phyloP scores from a whole-genome alignment of 768 basidiomycete species.

The Lactarius sp. region DNA sequence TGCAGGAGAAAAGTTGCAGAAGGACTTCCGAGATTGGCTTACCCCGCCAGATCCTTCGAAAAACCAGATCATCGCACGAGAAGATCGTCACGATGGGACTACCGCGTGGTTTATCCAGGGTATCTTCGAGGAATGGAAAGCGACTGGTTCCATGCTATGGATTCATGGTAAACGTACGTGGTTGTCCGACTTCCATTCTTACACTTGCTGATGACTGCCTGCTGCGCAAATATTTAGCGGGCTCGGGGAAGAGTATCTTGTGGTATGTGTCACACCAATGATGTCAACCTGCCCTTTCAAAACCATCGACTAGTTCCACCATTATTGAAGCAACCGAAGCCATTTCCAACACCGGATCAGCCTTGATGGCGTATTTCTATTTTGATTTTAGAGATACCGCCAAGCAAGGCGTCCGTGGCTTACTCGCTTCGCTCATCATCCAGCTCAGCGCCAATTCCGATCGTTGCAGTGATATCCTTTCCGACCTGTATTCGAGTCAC shows the following conservation, averaged over 20 bases:
- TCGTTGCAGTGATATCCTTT: not conserved
- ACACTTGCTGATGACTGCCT: too few species aligned
- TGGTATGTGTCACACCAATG: not conserved
- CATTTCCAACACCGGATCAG: not conserved
- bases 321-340: not conserved
- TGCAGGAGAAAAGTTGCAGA: not conserved
- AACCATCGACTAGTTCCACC: not conserved
- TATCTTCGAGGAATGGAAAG: not conserved
- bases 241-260: not conserved
- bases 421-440: not conserved
- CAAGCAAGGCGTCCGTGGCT: not conserved
- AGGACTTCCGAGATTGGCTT: not conserved
- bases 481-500: not conserved
- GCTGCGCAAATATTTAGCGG: not conserved
- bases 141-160: not conserved
- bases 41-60: not conserved
- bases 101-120: not conserved
- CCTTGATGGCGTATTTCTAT: not conserved
- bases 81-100: not conserved
- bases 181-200: not conserved
- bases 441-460: conserved; percentile 1
- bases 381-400: not conserved
- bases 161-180: not conserved
- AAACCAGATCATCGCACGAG: not conserved
- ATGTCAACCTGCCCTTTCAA: too few species aligned